Base-by-base conservation (phyloP, 164 flowering plant species). In the Stephania cephalantha region DNA sequence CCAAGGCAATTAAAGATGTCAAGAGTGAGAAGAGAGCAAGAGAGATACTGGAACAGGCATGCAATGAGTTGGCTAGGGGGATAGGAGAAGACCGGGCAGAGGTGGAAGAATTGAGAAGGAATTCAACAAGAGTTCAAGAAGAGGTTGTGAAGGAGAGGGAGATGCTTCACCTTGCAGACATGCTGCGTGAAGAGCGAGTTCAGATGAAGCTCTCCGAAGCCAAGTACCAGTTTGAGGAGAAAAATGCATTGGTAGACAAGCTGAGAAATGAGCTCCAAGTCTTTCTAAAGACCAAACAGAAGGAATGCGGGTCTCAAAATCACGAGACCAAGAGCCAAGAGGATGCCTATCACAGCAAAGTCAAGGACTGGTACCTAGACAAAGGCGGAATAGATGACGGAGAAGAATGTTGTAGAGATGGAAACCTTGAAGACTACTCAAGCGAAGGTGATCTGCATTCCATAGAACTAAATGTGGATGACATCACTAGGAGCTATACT, bases 151-250 rank as follows among this genome's bases (percentile, higher is more conserved):
- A 87, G 77, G 99, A 95, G 82, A 83, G 95, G 63, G 92, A 91
- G 76, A 92, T 90, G 99, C 91, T 90, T 79, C 97, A 89, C 42
- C 69, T 90, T 7, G 97, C 97, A 6, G 91, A 95, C 73, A 85
- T 87, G 20, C 76, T 88, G 83, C 86, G 92, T 0, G 98, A 91
- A 81, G 97, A 91, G 74, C 80, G 95, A 77, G 89, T 87, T 15
- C 98, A 89, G 74, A 89, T 91, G 96, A 93, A 91, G 80, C 87
- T 92, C 7, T 85, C 89, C 0, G 97, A 95, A 73, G 97, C 97
- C 1, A 91, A 88, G 77, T 86, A 86, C 86, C 91, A 92, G 20
- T 90, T 87, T 68, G 97, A 95, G 83, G 97, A 92, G 88, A 93
- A 90, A 79, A 89, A 89, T 79, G 91, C 91, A 0, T 90, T 87